Percentiles rank a stretch among this genome's conserved stretches.
Evolutionary conservation across 805 yeast species (phyloP).

Genomic region (Yarrowia sp.): DNA sequence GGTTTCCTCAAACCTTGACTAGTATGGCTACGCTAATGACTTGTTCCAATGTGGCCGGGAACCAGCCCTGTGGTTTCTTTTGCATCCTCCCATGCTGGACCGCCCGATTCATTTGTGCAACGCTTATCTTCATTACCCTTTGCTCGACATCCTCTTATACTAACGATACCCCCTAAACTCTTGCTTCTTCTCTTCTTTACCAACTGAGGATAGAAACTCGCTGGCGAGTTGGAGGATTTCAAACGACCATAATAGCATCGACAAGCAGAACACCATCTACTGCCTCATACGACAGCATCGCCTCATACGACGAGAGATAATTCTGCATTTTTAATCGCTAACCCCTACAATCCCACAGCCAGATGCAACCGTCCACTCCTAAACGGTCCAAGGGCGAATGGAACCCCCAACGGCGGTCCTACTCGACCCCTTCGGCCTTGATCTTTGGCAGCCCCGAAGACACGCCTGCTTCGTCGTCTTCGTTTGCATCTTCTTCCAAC

Average conservation of each 20-base stretch:
- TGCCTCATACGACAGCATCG: not conserved
- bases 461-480: conserved; percentile 1
- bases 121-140: conserved; percentile 10
- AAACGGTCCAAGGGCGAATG: conserved; percentile 17
- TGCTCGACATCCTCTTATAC: conserved; percentile 8
- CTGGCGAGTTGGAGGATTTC: conserved; percentile 26
- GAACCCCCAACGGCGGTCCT: conserved; percentile 1
- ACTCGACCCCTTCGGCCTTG: conserved; percentile 13
- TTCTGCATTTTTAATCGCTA: not conserved
- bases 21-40: not conserved
- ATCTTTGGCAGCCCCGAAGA: conserved; percentile 19
- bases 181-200: not conserved
- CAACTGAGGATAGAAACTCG: conserved; percentile 24
- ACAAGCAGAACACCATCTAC: too few relatives aligned
- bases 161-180: conserved; percentile 17
- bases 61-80: conserved; percentile 22
- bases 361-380: conserved; percentile 20
- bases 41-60: conserved; percentile 13
- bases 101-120: not conserved
- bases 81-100: conserved; percentile 9
- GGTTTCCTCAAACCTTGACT: conserved; percentile 19
- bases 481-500: conserved; percentile 14
- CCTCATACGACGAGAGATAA: conserved; percentile 8
- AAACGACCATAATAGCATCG: not conserved
- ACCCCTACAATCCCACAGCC: not conserved